Conservation (phyloP, 2,329 filamentous ascomycete species). For the Aspergillus tanneri region DNA sequence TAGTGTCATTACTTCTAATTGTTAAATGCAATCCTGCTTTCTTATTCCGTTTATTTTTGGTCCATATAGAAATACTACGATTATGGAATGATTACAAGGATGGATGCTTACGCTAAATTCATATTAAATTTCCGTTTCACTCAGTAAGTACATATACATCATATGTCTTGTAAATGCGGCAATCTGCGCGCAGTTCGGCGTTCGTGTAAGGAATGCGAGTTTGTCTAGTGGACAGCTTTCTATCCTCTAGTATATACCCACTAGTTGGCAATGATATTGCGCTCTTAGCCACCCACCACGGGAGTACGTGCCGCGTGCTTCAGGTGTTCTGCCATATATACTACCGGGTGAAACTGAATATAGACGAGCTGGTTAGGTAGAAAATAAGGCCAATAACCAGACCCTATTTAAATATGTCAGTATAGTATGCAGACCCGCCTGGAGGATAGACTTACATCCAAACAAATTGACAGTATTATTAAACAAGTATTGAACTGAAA, state of each 20-base stretch:
- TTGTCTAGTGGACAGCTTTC: background rate
- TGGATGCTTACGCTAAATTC: too few species aligned
- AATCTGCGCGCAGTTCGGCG: background rate
- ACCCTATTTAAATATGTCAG: background rate
- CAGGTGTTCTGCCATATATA: background rate
- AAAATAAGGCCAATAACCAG: background rate
- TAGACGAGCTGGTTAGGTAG: background rate
- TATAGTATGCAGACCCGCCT: background rate
- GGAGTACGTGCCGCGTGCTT: background rate
- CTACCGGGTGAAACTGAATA: conserved; percentile 1
- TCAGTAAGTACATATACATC: background rate
- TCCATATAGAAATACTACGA: background rate
- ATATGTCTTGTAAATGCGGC: background rate
- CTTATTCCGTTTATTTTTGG: background rate
- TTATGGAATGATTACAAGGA: too few species aligned
- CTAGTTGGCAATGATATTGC: background rate
- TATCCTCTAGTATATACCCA: background rate
- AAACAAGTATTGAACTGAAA: background rate
- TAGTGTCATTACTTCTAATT: too few species aligned
- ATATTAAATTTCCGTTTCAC: too few species aligned
- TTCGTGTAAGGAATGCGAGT: background rate
- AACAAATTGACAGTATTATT: background rate
- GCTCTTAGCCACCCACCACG: background rate
- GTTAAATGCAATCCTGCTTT: too few species aligned
- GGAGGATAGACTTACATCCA: background rate